Percentiles rank a stretch among this genome's conserved stretches.
Evolutionary conservation across 305 asterid genomes (phyloP).

Genomic region (Fraxinus albicans): DNA sequence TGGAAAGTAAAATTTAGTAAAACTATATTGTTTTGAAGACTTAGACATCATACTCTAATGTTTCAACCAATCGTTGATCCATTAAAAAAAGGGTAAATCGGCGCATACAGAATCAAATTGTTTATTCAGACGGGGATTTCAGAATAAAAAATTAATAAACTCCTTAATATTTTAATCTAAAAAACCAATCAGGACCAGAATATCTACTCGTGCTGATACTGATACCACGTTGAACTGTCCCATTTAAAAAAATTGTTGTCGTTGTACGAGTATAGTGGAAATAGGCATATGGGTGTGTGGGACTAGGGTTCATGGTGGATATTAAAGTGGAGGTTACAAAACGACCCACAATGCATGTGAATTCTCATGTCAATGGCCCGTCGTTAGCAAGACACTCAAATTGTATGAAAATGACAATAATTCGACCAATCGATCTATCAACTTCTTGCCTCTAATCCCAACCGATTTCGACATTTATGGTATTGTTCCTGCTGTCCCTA

Average conservation of each 20-base stretch:
- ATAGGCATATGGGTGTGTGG: constrained; percentile 22
- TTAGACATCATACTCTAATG: neutral
- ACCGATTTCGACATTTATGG: constrained; percentile 21
- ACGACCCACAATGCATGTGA: constrained; percentile 51
- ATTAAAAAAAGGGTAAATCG: neutral
- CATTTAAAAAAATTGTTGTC: neutral
- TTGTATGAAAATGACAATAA: constrained; percentile 23
- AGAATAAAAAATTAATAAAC: neutral
- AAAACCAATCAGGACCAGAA: neutral
- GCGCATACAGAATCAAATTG: neutral
- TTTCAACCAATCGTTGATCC: neutral
- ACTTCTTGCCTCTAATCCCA: neutral
- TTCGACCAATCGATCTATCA: neutral
- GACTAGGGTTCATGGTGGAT: constrained; percentile 25
- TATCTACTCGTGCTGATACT: neutral
- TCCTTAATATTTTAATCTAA: no score
- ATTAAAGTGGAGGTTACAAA: constrained; percentile 30
- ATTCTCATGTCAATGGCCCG: constrained; percentile 21
- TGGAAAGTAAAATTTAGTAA: neutral
- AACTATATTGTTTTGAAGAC: neutral
- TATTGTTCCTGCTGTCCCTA: neutral
- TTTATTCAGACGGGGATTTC: no score
- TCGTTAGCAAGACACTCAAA: constrained; percentile 1
- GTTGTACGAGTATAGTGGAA: neutral
- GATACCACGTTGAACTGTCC: neutral